Base-by-base conservation (phyloP, 768 basidiomycete genomes). In the Guyanaporus albipodus region DNA sequence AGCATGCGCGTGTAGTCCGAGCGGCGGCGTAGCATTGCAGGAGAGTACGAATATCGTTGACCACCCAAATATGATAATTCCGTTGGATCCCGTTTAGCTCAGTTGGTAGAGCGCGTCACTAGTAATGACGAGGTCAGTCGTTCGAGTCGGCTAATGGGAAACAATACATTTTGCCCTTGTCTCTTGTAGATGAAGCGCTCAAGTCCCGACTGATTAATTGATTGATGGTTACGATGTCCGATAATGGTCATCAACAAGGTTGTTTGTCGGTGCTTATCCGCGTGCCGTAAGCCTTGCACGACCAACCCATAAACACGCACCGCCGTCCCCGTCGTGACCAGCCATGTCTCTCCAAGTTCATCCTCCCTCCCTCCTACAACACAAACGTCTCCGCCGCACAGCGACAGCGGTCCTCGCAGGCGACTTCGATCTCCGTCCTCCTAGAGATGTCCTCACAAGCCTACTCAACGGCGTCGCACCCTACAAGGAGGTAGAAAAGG, bases 361-460 rank as follows among this genome's bases (percentile, higher is more conserved):
- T 7, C 50, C 61, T 24, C 46, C 44, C 54, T 8, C 49, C 43
- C 26, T 21, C 42, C 3, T 23, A 56, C 38, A 61, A 51, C 35
- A 59, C 50, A 75, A 73, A 49, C 67, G 68, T 23, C 64, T 59
- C 4, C 72, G 76, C 18, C 83, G 88, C 48, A 83, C 77, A 38
- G 88, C 88, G 35, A 91, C 88, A 8, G 63, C 80, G 8, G 83
- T 90, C 33, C 77, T 89, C 67, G 80, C 86, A 0, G 88, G 88
- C 55, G 70, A 74, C 61, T 88, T 87, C 64, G 88, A 90, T 70
- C 63, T 73, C 6, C 75, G 75, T 17, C 81, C 83, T 0, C 60
- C 74, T 29, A 78, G 88, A 62, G 87, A 90, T 67, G 85, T 85
- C 52, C 73, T 91, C 54, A 90, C 88, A 12, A 86, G 83, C 65